These are phyloP conservation scores for Hemerocallis citrina DNA, from an alignment of 106 monocot species.

Conservation along the genomic window DNA sequence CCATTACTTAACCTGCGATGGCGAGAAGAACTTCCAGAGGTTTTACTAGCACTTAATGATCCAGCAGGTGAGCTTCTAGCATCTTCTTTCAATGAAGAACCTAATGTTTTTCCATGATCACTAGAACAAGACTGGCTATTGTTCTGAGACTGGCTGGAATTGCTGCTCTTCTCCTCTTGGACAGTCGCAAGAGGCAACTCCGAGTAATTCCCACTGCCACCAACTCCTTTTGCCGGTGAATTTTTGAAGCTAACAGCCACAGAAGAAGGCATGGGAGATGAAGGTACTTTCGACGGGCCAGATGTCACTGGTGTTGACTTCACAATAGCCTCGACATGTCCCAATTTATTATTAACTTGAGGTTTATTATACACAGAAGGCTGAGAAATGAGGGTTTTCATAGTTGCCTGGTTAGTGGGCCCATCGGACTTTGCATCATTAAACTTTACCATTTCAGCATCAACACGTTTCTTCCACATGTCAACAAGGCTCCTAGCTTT, in stretches of 20 bases:
- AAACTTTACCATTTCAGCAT: constrained; percentile 64
- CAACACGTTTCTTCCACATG: constrained; percentile 91
- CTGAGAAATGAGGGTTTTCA: constrained; percentile 21
- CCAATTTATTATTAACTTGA: constrained; percentile 41
- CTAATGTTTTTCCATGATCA: constrained; percentile 33
- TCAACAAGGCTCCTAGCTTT: constrained; percentile 86
- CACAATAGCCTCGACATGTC: constrained; percentile 25
- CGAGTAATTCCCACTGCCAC: neutral
- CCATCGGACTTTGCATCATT: constrained; percentile 49
- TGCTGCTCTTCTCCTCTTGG: constrained; percentile 61
- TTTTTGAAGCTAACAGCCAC: constrained; percentile 34
- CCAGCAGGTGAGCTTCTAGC: constrained; percentile 44
- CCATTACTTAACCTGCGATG: constrained; percentile 58
- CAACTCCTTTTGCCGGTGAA: constrained; percentile 18
- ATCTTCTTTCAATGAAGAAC: constrained; percentile 49
- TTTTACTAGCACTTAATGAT: constrained; percentile 32
- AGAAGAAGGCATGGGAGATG: constrained; percentile 15
- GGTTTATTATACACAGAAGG: constrained; percentile 18
- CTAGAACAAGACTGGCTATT: constrained; percentile 57
- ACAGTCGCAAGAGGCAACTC: constrained; percentile 15
- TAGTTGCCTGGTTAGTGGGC: constrained; percentile 17
- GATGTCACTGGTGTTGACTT: constrained; percentile 29
- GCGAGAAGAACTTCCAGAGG: constrained; percentile 31
- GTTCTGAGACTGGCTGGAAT: constrained; percentile 56
- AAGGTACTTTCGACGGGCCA: constrained; percentile 29